Evolutionary conservation across 805 yeast genomes (phyloP).

Genomic region (Hemisphaericaspora nanyangensis): DNA sequence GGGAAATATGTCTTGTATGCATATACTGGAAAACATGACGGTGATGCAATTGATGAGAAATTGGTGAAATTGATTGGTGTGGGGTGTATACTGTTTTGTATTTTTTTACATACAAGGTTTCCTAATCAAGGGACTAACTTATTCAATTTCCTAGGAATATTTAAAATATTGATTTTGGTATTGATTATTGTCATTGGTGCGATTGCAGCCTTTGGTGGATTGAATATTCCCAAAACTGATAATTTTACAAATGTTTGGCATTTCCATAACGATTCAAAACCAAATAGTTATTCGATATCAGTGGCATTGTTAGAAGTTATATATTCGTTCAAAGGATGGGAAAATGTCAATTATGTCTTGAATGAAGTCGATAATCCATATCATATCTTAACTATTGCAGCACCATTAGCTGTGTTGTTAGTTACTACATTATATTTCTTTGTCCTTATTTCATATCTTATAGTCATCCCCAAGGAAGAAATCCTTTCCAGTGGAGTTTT

Average conservation of each 20-base stretch:
- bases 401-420: conserved; percentile 52
- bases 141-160: conserved; percentile 51
- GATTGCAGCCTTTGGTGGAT: conserved; percentile 32
- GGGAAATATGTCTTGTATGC: conserved; percentile 53
- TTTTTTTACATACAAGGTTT: conserved; percentile 44
- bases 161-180: conserved; percentile 49
- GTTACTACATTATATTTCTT: conserved; percentile 53
- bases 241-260: conserved; percentile 35
- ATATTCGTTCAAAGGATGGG: conserved; percentile 70
- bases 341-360: conserved; percentile 61
- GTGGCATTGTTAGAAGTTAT: conserved; percentile 58
- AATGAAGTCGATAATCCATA: conserved; percentile 56
- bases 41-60: conserved; percentile 19
- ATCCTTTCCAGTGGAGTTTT: conserved; percentile 54
- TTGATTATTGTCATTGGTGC: conserved; percentile 48
- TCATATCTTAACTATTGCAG: conserved; percentile 54
- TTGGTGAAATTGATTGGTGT: conserved; percentile 48
- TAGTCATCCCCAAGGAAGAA: conserved; percentile 47
- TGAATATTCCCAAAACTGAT: conserved; percentile 16
- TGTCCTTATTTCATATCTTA: conserved; percentile 55
- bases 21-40: conserved; percentile 20
- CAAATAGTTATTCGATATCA: conserved; percentile 45
- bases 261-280: conserved; percentile 13
- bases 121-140: conserved; percentile 50
- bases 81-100: conserved; percentile 42